These are phyloP conservation scores for Myotisia sp. DNA, from an alignment of 2,329 filamentous ascomycete species.

Conservation along the genomic window DNA sequence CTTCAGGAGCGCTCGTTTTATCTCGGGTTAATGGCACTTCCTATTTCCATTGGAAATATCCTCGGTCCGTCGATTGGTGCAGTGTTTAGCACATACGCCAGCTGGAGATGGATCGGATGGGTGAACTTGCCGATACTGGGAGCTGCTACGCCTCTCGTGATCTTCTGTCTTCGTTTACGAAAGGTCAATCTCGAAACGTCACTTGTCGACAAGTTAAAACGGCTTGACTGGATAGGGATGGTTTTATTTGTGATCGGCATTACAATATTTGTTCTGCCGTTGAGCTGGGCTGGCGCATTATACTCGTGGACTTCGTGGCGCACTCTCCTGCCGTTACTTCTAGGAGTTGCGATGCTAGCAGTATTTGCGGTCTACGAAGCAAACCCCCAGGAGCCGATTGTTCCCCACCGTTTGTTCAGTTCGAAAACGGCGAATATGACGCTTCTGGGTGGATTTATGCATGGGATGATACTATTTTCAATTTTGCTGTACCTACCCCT, in stretches of 20 bases:
- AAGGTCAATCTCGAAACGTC: slow-evolving; percentile 27
- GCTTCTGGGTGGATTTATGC: neutral
- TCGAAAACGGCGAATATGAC: neutral
- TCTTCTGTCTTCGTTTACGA: slow-evolving; percentile 39
- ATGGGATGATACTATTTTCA: neutral
- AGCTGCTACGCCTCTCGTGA: slow-evolving; percentile 34
- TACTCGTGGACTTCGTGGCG: slow-evolving; percentile 49
- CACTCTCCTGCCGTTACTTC: slow-evolving; percentile 45
- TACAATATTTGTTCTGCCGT: slow-evolving; percentile 45
- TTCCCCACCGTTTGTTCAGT: neutral
- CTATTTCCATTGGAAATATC: slow-evolving; percentile 30
- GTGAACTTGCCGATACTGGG: slow-evolving; percentile 45
- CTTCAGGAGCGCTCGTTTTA: slow-evolving; percentile 25
- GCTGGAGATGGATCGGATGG: slow-evolving; percentile 51
- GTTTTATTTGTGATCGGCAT: slow-evolving; percentile 46
- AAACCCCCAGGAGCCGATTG: neutral
- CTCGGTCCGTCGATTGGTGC: slow-evolving; percentile 12
- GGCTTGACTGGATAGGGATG: slow-evolving; percentile 50
- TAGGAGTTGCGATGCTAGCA: slow-evolving; percentile 40
- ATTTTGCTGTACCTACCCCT: neutral
- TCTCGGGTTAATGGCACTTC: slow-evolving; percentile 23
- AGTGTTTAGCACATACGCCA: slow-evolving; percentile 10
- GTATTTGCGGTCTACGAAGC: slow-evolving; percentile 42
- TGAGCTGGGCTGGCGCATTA: slow-evolving; percentile 52
- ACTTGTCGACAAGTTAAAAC: slow-evolving; percentile 34